Base-by-base conservation (phyloP, 495 filamentous ascomycete genomes). In the Amphirosellinia nigrospora region DNA sequence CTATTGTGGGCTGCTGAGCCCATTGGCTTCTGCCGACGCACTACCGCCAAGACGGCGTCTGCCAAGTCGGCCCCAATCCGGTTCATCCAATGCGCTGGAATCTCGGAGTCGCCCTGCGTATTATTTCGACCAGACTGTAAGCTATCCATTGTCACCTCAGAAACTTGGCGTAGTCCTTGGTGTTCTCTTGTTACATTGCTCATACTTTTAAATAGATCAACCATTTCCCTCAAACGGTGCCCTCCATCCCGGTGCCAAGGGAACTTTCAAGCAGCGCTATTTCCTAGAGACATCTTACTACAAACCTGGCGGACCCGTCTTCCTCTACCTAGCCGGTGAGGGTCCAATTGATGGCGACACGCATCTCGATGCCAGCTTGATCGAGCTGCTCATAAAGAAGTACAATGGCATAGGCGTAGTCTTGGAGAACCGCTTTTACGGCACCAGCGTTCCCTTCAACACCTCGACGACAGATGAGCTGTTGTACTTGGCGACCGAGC, bases 401-500 rank as follows among this genome's bases (percentile, higher is more conserved):
- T 77, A 75, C 10, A 78, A 80, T 58, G 80, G 79, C n/a, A 69
- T 82, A 26, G 80, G 80, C 15, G 73, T 81, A 21, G 81, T 82
- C 64, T 69, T 82, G 21, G 80, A 82, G 70, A 80, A 82, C 64
- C 68, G 80, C 43, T 82, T 76, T 62, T 82, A 82, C 66, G 80
- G 80, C 26, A 65, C 75, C 34, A 80, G 77, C 58, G 81, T 68
- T 61, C 79, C 79, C 9, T 75, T 76, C 64, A 71, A 71, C 8
- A 70, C 45, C 26, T 77, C 74, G 60, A 74, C 78, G 15, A 82
- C 80, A 19, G 80, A 82, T 64, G 66, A 81, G 30, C 64, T 82
- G 48, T 53, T 67, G n/a, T 82, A 75, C 66, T 66, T 82, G 66
- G 77, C 80, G 0, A 82, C 77, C 41, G 80, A 81, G 69, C 80